Conservation (phyloP, 768 basidiomycete genomes). For the Hydnomerulius pinastri region DNA sequence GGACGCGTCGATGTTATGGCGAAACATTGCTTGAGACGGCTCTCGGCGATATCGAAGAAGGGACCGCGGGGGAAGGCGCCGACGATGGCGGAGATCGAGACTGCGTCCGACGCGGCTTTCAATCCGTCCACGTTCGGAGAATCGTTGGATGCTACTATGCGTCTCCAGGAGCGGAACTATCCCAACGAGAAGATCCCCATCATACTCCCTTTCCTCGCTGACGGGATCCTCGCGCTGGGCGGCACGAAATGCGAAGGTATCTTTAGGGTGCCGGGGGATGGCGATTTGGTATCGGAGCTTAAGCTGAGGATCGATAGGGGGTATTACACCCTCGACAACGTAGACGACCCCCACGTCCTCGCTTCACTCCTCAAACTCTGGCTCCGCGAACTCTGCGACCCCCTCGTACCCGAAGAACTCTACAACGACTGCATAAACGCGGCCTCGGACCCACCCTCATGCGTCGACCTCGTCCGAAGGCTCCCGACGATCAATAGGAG, state of each 20-base stretch:
- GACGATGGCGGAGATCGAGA: conserved; percentile 83
- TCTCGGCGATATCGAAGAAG: conserved; percentile 73
- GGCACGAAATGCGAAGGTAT: conserved; percentile 88
- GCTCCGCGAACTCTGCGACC: conserved; percentile 89
- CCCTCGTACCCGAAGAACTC: conserved; percentile 87
- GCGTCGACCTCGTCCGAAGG: conserved; percentile 71
- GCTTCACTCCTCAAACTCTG: conserved; percentile 91
- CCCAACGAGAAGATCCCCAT: conserved; percentile 85
- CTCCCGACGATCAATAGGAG: conserved; percentile 86
- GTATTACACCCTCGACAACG: conserved; percentile 85
- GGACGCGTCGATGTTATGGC: conserved; percentile 89
- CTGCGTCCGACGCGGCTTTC: conserved; percentile 93
- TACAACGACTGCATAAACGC: conserved; percentile 87
- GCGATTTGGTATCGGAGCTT: conserved; percentile 83
- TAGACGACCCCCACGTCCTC: conserved; percentile 89
- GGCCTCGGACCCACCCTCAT: conserved; percentile 65
- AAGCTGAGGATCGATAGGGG: conserved; percentile 90
- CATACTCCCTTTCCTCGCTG: conserved; percentile 90
- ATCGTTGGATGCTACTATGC: conserved; percentile 80
- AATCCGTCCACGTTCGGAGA: conserved; percentile 94
- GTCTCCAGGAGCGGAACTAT: conserved; percentile 84
- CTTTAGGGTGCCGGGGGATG: conserved; percentile 90
- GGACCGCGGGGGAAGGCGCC: conserved; percentile 88
- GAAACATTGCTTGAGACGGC: conserved; percentile 82
- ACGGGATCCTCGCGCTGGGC: conserved; percentile 87